Conservation (phyloP, 345 rosid genomes). For the Melaleuca quinquenervia region DNA sequence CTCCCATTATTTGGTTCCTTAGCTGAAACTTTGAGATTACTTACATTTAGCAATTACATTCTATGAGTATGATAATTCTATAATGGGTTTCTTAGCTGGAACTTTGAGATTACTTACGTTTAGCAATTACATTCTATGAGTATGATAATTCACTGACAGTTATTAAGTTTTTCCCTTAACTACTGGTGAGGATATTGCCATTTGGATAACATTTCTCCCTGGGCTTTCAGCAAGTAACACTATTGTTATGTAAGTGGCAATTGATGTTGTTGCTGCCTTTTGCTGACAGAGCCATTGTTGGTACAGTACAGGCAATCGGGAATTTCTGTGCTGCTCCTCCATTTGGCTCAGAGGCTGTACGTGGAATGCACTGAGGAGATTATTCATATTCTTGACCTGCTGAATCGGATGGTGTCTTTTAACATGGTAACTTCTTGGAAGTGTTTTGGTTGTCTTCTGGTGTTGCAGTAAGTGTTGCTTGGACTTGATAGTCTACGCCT, state of each 20-base stretch:
- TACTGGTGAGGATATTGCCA: background rate
- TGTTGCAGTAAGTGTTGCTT: background rate
- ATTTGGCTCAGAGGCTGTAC: slow-evolving; percentile 53
- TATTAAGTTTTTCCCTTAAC: background rate
- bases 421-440: slow-evolving; percentile 42
- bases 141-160: background rate
- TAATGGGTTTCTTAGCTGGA: no score
- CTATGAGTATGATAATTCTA: background rate
- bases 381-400: slow-evolving; percentile 55
- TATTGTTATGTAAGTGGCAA: background rate
- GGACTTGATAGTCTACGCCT: background rate
- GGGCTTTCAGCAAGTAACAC: background rate
- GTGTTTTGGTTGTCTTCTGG: background rate
- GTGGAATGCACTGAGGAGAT: slow-evolving; percentile 47
- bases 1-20: background rate
- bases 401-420: slow-evolving; percentile 67
- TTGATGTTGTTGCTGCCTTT: background rate
- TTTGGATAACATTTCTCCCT: background rate
- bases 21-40: background rate
- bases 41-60: background rate
- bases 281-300: slow-evolving; percentile 3
- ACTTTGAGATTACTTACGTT: background rate
- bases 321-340: slow-evolving; percentile 59
- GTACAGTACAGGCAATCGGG: slow-evolving; percentile 70
- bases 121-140: background rate